Evolutionary conservation across 2,329 filamentous ascomycete species (phyloP).

Genomic region (Nectriaceae sp.): DNA sequence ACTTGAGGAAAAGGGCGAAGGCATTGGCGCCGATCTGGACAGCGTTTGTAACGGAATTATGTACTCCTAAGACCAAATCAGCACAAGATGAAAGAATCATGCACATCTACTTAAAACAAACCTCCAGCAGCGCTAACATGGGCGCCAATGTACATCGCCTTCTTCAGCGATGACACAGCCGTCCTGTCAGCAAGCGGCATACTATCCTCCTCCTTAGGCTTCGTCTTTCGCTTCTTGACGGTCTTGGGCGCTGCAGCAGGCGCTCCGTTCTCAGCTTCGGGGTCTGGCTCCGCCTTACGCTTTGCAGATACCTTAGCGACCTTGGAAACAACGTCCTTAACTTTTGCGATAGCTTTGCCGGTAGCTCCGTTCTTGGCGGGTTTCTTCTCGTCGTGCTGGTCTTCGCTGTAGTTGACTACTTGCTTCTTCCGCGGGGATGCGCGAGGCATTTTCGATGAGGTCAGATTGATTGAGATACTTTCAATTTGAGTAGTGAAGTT

Average conservation of each 20-base stretch:
- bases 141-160: constrained; percentile 80
- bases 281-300: constrained; percentile 33
- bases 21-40: constrained; percentile 85
- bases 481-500: neutral
- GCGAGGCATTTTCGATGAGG: constrained; percentile 34
- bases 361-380: constrained; percentile 17
- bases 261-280: constrained; percentile 27
- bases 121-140: constrained; percentile 91
- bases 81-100: neutral
- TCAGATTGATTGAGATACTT: neutral
- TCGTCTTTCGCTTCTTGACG: constrained; percentile 47
- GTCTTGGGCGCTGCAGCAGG: constrained; percentile 21
- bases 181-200: constrained; percentile 73
- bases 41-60: constrained; percentile 81
- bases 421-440: constrained; percentile 36
- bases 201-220: constrained; percentile 40
- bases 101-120: constrained; percentile 36
- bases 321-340: constrained; percentile 26
- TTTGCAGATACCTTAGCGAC: constrained; percentile 21
- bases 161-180: constrained; percentile 60
- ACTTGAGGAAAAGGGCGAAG: constrained; percentile 94
- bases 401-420: constrained; percentile 35
- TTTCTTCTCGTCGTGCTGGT: constrained; percentile 22
- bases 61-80: constrained; percentile 63
- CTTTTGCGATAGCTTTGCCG: constrained; percentile 29